Conservation (phyloP, 768 basidiomycete genomes). For the Auricularia sp. region DNA sequence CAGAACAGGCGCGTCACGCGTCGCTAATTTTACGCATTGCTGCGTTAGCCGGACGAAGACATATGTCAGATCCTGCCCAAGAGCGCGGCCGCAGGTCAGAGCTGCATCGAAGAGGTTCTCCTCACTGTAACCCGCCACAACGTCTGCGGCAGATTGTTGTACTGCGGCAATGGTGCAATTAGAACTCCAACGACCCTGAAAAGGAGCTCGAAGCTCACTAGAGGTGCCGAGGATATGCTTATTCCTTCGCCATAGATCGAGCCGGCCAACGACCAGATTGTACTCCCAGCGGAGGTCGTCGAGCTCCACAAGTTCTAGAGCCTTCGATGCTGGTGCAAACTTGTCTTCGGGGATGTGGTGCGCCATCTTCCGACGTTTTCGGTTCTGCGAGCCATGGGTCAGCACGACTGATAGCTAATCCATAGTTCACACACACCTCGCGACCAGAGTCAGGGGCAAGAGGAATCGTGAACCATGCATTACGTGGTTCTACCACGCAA, state of each 20-base stretch:
- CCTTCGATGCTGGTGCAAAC: constrained; percentile 49
- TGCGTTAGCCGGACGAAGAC: neutral
- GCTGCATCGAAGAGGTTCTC: neutral
- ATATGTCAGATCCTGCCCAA: neutral
- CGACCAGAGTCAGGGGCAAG: constrained; percentile 35
- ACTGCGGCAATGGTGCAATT: constrained; percentile 12
- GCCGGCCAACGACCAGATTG: constrained; percentile 61
- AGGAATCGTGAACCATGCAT: constrained; percentile 75
- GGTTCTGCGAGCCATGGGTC: constrained; percentile 31
- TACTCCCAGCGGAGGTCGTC: constrained; percentile 73
- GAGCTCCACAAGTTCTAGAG: constrained; percentile 71
- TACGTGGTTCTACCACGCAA: constrained; percentile 66
- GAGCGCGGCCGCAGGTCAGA: neutral
- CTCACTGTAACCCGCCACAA: neutral
- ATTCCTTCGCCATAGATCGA: constrained; percentile 64
- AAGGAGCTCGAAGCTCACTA: constrained; percentile 36
- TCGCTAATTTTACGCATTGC: neutral
- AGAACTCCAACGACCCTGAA: neutral
- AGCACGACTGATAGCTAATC: neutral
- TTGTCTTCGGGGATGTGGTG: constrained; percentile 70
- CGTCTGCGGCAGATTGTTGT: neutral
- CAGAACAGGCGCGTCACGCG: constrained; percentile 1
- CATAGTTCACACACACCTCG: constrained; percentile 26
- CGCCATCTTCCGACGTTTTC: constrained; percentile 62
- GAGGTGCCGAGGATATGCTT: constrained; percentile 35